Conservation (phyloP, 2,329 filamentous ascomycete species). For the Calonectria pseudoreteaudii region DNA sequence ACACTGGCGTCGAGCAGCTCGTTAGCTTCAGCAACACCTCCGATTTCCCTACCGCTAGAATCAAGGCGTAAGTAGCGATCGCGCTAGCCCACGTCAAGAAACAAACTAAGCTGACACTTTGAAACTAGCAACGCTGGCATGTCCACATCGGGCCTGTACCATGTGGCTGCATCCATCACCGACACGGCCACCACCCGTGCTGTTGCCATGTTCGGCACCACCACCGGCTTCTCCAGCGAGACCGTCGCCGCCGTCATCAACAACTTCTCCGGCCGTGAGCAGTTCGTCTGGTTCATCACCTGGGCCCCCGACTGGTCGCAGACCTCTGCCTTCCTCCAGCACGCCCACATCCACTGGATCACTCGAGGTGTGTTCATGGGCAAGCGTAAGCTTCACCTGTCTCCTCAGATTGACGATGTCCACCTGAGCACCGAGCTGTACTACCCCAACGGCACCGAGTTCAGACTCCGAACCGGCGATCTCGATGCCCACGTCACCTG, state of each 20-base stretch:
- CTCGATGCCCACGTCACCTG: slow-evolving; percentile 28
- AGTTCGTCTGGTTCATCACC: slow-evolving; percentile 36
- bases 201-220: slow-evolving; percentile 30
- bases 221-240: slow-evolving; percentile 20
- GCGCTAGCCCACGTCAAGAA: too few relatives aligned
- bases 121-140: slow-evolving; percentile 15
- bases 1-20: slow-evolving; percentile 19
- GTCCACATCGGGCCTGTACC: slow-evolving; percentile 30
- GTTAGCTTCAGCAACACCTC: slow-evolving; percentile 27
- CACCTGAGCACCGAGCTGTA: slow-evolving; percentile 30
- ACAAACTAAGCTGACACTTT: background rate
- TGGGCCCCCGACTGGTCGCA: slow-evolving; percentile 34
- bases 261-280: slow-evolving; percentile 29
- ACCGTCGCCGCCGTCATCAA: slow-evolving; percentile 33
- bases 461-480: slow-evolving; percentile 31
- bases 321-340: slow-evolving; percentile 29
- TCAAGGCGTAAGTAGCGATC: slow-evolving; percentile 20
- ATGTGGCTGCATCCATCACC: slow-evolving; percentile 27
- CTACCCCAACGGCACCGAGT: slow-evolving; percentile 24
- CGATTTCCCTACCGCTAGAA: slow-evolving; percentile 29
- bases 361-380: slow-evolving; percentile 33
- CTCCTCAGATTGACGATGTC: slow-evolving; percentile 29
- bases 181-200: slow-evolving; percentile 23
- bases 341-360: slow-evolving; percentile 33
- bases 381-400: slow-evolving; percentile 33